These are phyloP conservation scores for Penicillium verrucosum DNA, from an alignment of 2,329 filamentous ascomycete species.

Conservation along the genomic window DNA sequence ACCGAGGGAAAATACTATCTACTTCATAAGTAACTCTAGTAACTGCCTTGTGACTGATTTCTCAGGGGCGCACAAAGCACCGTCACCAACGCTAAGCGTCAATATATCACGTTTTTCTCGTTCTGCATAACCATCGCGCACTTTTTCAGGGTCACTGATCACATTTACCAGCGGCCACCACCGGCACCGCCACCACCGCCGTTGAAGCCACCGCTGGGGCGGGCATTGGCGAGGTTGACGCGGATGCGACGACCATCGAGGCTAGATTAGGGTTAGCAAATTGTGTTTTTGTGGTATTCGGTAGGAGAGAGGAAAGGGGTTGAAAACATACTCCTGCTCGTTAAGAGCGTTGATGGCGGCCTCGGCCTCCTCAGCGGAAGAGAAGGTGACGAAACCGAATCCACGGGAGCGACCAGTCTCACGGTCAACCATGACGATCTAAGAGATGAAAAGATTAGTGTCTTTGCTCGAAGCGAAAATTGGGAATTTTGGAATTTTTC, in stretches of 20 bases:
- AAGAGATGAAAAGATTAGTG: neutral
- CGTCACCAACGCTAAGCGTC: slow-evolving; percentile 8
- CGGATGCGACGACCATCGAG: slow-evolving; percentile 15
- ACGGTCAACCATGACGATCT: slow-evolving; percentile 19
- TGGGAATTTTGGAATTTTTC: neutral
- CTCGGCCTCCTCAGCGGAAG: slow-evolving; percentile 10
- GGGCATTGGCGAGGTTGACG: slow-evolving; percentile 15
- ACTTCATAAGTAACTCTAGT: slow-evolving; percentile 6
- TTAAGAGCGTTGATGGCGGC: slow-evolving; percentile 12
- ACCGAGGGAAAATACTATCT: slow-evolving; percentile 5
- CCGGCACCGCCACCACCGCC: slow-evolving; percentile 1
- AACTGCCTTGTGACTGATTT: slow-evolving; percentile 1
- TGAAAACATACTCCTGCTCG: slow-evolving; percentile 14
- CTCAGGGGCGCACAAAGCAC: neutral
- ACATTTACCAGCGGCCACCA: slow-evolving; percentile 5
- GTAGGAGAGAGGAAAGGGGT: neutral
- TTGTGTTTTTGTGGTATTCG: neutral
- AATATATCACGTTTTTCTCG: slow-evolving; percentile 7
- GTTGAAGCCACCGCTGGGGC: slow-evolving; percentile 1
- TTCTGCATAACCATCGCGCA: slow-evolving; percentile 4
- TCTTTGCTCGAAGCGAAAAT: neutral
- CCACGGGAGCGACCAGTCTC: slow-evolving; percentile 18
- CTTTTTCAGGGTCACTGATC: slow-evolving; percentile 1
- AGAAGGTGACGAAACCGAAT: slow-evolving; percentile 20
- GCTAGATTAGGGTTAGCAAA: neutral